Percentiles rank a stretch among this genome's conserved stretches.
Evolutionary conservation across 768 basidiomycete genomes (phyloP).

Genomic region (Boletales sp.): DNA sequence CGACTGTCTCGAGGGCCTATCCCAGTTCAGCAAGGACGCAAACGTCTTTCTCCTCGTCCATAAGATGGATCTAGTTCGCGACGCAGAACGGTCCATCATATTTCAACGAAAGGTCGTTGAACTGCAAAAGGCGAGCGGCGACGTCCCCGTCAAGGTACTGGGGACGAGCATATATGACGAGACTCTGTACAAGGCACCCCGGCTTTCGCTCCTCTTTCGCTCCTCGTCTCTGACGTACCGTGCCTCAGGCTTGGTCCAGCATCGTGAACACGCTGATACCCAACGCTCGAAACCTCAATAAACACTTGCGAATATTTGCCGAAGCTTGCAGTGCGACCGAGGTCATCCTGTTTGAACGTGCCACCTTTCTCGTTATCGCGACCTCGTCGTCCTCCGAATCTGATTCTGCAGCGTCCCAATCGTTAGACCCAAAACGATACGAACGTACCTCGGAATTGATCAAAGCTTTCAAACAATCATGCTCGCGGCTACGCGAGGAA

Average conservation of each 20-base stretch:
- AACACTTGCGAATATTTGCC: conserved; percentile 84
- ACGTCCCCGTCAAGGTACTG: conserved; percentile 65
- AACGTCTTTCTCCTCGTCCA: conserved; percentile 88
- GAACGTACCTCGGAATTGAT: conserved; percentile 90
- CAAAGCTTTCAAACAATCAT: conserved; percentile 93
- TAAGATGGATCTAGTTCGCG: conserved; percentile 93
- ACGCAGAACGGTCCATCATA: conserved; percentile 46
- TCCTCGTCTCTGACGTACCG: conserved; percentile 9
- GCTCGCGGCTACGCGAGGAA: conserved; percentile 79
- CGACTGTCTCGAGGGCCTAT: conserved; percentile 82
- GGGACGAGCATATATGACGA: conserved; percentile 98
- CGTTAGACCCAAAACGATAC: conserved; percentile 68
- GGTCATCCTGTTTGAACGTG: conserved; percentile 93
- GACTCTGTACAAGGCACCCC: conserved; percentile 81
- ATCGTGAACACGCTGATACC: conserved; percentile 97
- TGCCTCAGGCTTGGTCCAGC: conserved; percentile 87
- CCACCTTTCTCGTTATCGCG: conserved; percentile 97
- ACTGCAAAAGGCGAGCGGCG: conserved; percentile 63
- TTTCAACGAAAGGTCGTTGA: conserved; percentile 76
- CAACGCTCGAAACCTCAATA: conserved; percentile 84
- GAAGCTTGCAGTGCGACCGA: conserved; percentile 87
- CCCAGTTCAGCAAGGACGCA: conserved; percentile 76
- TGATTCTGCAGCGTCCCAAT: conserved; percentile 35
- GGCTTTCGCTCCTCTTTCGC: not conserved
- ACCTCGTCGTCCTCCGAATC: conserved; percentile 49